phyloP scores from a whole-genome alignment of 495 filamentous ascomycete species.

The Aspergillus bertholletiae region DNA sequence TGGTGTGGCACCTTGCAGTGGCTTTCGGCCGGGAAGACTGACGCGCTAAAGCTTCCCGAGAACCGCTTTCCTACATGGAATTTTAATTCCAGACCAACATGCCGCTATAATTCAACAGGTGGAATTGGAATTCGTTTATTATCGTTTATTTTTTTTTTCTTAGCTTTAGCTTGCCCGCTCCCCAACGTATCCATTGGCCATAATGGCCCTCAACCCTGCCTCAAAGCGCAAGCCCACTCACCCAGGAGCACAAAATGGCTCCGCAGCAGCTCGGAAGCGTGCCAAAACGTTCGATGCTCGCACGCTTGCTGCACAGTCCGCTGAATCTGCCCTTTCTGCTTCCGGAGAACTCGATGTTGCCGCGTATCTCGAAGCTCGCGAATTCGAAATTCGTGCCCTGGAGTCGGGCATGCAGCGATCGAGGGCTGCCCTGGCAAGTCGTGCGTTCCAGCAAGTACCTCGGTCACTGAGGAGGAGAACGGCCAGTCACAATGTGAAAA shows the following conservation, averaged over 20 bases:
- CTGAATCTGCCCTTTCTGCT: conserved; percentile 64
- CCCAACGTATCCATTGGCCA: conserved; percentile 6
- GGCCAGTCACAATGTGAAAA: conserved; percentile 91
- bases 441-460: conserved; percentile 89
- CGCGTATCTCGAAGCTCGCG: conserved; percentile 75
- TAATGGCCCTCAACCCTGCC: conserved; percentile 31
- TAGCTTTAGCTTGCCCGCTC: not conserved
- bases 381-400: conserved; percentile 85
- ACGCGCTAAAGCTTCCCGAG: conserved; percentile 23
- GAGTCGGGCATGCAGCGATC: conserved; percentile 73
- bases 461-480: conserved; percentile 79
- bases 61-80: conserved; percentile 1
- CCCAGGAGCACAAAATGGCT: conserved; percentile 17
- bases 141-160: not conserved
- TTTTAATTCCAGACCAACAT: conserved; percentile 3
- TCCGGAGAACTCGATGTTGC: conserved; percentile 77
- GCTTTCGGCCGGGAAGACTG: conserved; percentile 18
- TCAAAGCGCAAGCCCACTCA: conserved; percentile 32
- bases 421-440: conserved; percentile 59
- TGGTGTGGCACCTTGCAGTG: conserved; percentile 9
- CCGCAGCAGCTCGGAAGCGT: conserved; percentile 51
- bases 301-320: conserved; percentile 66
- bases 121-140: not conserved
- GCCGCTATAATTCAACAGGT: not conserved
- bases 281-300: conserved; percentile 66